These are phyloP conservation scores for Naegleria lovaniensis DNA, from an alignment of 208 protist genomes.

Conservation along the genomic window DNA sequence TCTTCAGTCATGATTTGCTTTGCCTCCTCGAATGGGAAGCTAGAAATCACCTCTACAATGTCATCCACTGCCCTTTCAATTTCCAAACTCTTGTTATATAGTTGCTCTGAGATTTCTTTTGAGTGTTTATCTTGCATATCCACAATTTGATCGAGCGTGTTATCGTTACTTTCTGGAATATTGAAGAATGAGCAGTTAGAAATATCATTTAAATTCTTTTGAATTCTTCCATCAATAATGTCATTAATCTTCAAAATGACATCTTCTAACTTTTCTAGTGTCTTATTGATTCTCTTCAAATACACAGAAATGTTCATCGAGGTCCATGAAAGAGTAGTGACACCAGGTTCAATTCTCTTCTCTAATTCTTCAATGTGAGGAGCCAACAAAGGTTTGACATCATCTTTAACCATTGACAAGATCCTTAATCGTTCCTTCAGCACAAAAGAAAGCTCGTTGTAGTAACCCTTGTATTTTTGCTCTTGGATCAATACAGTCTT, in stretches of 20 bases:
- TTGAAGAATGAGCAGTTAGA: slow-evolving; percentile 38
- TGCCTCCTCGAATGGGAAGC: slow-evolving; percentile 19
- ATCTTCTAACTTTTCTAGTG: slow-evolving; percentile 60
- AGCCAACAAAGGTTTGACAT: slow-evolving; percentile 70
- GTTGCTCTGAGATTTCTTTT: slow-evolving; percentile 73
- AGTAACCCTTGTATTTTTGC: slow-evolving; percentile 87
- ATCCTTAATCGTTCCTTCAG: slow-evolving; percentile 80
- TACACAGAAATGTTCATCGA: slow-evolving; percentile 92
- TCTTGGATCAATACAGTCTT: slow-evolving; percentile 84
- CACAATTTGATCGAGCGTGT: slow-evolving; percentile 77
- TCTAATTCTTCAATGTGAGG: slow-evolving; percentile 80
- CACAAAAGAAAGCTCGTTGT: slow-evolving; percentile 80
- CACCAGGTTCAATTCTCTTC: slow-evolving; percentile 69
- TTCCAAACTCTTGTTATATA: slow-evolving; percentile 85
- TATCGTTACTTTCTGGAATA: slow-evolving; percentile 58
- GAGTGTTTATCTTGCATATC: slow-evolving; percentile 68
- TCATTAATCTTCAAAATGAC: slow-evolving; percentile 60
- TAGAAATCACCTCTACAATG: slow-evolving; percentile 49
- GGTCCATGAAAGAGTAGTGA: slow-evolving; percentile 85
- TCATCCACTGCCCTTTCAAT: slow-evolving; percentile 79
- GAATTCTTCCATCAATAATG: slow-evolving; percentile 79
- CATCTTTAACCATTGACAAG: slow-evolving; percentile 52
- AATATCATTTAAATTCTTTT: slow-evolving; percentile 76
- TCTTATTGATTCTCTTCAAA: slow-evolving; percentile 70
- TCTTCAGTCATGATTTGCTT: not conserved